Conservation (phyloP, 2,329 filamentous ascomycete genomes). For the Colletotrichum spinosum region DNA sequence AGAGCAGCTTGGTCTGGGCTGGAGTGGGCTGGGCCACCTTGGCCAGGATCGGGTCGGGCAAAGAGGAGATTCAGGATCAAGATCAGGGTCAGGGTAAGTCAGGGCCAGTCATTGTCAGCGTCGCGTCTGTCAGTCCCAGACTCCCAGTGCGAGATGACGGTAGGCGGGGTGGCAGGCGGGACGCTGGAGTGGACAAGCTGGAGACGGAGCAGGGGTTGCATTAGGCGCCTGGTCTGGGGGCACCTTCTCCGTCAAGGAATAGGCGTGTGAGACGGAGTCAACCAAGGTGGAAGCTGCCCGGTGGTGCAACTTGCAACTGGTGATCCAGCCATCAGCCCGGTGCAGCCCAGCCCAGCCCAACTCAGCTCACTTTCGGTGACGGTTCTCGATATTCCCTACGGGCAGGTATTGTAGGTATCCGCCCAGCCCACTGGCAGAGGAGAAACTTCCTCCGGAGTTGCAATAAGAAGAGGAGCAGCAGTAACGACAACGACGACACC, state of each 20-base stretch:
- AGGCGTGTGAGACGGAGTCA: background rate
- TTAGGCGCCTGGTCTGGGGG: too few relatives aligned
- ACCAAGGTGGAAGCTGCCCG: background rate
- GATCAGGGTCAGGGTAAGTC: constrained; percentile 17
- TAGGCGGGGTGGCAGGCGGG: background rate
- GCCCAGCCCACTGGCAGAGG: background rate
- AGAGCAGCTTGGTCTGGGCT: constrained; percentile 26
- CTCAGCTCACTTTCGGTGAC: background rate
- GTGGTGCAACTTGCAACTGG: background rate
- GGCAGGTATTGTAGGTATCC: background rate
- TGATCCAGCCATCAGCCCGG: background rate
- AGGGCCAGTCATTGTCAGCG: too few relatives aligned
- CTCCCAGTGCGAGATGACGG: too few relatives aligned
- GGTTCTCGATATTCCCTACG: too few relatives aligned
- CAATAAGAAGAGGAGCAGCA: too few relatives aligned
- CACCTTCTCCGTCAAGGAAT: too few relatives aligned
- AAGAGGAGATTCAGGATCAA: too few relatives aligned
- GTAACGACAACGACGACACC: too few relatives aligned
- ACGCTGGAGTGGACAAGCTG: background rate
- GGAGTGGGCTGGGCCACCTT: constrained; percentile 31
- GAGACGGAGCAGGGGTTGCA: background rate
- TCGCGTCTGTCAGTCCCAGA: too few relatives aligned
- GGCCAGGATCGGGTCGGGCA: constrained; percentile 17
- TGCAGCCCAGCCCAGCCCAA: background rate
- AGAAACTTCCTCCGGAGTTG: too few relatives aligned